Evolutionary conservation across 2,329 filamentous ascomycete species (phyloP), one percentile per base, ranked within the genome.

Genomic region (Fusarium aywerte): DNA sequence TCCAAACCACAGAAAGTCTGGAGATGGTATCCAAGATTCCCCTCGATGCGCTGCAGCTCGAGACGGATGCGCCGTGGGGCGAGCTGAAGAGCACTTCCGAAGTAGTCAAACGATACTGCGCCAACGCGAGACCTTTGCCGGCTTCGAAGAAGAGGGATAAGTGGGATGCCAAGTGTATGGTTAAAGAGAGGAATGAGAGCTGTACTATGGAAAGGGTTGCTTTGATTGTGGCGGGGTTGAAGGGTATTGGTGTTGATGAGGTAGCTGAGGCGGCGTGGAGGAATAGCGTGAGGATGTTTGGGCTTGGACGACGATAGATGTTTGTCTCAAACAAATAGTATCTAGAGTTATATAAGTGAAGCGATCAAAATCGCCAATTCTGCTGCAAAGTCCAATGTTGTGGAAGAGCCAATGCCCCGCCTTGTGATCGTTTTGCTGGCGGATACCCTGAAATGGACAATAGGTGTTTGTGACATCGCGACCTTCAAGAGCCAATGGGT

Each of bases 171-270:
- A 79, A 77, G 0, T 74, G 74, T 31, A 83, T 85, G 81, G 77
- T 85, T 3, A 86, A 85, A 65, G 80, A 81, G 57, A 73, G 82
- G 38, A 85, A 85, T 61, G 83, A 85, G 68, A 84, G 82, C 45
- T 85, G 82, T 62, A 74, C 73, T 0, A 82, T 85, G 13, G 80
- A 80, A 38, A 74, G 79, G 43, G 82, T 85, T 32, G 83, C 81
- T 1, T 74, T 79, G 47, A 73, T 84, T 1, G 81, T 84, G 6
- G 83, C 83, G 4, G 83, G 83, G 9, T 54, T 85, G 48, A 84
- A 82, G 59, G 81, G 78, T 0, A 38, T 80, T 3, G 39, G 65
- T 3, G 75, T 84, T 0, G 77, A 83, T 20, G 78, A 84, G 44
- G 77, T 85, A 23, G 77, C 76, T 0, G 72, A 79, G 10, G 77